These are phyloP conservation scores for Incumbomyces delicatus DNA, from an alignment of 2,329 filamentous ascomycete genomes.

Conservation along the genomic window DNA sequence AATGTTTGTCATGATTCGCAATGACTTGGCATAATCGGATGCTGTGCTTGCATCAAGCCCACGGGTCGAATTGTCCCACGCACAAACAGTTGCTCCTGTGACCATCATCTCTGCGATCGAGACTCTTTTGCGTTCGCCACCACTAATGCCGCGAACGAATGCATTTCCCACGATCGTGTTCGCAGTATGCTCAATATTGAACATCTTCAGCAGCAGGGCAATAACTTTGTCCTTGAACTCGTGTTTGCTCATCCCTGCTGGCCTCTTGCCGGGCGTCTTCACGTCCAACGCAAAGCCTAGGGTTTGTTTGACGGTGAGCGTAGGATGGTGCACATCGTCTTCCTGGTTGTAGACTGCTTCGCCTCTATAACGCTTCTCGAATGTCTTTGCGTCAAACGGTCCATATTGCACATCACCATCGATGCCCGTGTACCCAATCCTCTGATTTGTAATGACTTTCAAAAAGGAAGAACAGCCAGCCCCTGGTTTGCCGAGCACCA, in stretches of 20 bases:
- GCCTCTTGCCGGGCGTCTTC: constrained; percentile 73
- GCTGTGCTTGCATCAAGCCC: constrained; percentile 61
- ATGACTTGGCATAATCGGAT: constrained; percentile 56
- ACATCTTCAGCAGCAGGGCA: constrained; percentile 72
- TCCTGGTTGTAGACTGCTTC: constrained; percentile 81
- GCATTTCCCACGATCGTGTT: constrained; percentile 77
- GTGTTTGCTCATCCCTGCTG: constrained; percentile 58
- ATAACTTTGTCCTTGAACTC: constrained; percentile 71
- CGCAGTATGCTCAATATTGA: constrained; percentile 82
- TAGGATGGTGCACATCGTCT: constrained; percentile 77
- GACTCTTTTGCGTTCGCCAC: constrained; percentile 69
- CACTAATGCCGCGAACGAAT: constrained; percentile 70
- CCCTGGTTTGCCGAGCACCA: constrained; percentile 70
- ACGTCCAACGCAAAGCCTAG: constrained; percentile 75
- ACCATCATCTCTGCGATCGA: constrained; percentile 77
- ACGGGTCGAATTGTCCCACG: constrained; percentile 66
- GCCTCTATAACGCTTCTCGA: constrained; percentile 61
- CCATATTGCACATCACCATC: constrained; percentile 69
- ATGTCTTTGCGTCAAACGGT: constrained; percentile 60
- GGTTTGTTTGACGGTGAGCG: constrained; percentile 78
- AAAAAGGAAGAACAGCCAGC: constrained; percentile 62
- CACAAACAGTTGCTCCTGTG: constrained; percentile 59
- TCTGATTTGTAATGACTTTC: constrained; percentile 58
- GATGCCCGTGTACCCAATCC: constrained; percentile 50
- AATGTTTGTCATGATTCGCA: constrained; percentile 72